Base-by-base conservation (phyloP, 768 basidiomycete genomes). In the Phlebiopsis flavidoalba region DNA sequence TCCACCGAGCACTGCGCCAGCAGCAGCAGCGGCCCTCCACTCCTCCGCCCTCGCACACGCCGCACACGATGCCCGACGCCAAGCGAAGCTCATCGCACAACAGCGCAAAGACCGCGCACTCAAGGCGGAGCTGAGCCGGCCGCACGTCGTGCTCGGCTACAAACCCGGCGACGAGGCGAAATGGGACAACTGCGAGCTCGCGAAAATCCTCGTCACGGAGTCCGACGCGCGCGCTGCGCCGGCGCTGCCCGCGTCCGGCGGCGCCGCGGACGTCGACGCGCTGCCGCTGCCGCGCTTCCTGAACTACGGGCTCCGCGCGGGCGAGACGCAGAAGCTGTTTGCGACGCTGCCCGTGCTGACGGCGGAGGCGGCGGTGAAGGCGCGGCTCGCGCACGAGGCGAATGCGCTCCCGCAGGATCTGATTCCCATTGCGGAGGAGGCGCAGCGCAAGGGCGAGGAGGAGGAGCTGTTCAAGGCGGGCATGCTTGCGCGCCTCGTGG, bases 61-160 rank as follows among this genome's bases (percentile, higher is more conserved):
- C 15, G 61, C 61, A 35, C 64, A 67, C 26, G 59, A 65, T 66
- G 57, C 67, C 69, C 64, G 71, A 71, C 60, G 67, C 3, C 35
- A 45, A 75, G 70, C 64, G 73, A 82, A 77, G 67, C 69, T 67
- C 63, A 83, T 80, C 73, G 69, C 76, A 52, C 76, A 73, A 61
- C 77, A 79, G 63, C 79, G 80, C 61, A 77, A 75, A 36, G 77
- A 79, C 65, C 76, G 75, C 57, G 67, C 62, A 63, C 71, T 72
- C 59, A 68, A 67, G 53, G 77, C 73, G 21, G 73, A 72, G 46
- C 77, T 67, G 33, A 78, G 70, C 57, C 77, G 74, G 50, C 81
- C 88, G 15, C 86, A 90, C 65, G 84, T 89, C 60, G 80, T 95
- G 15, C 82, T 94, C 6, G 95, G 95, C 12, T 84, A 84, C 15